Evolutionary conservation across 495 filamentous ascomycete genomes (phyloP).

Genomic region (Durotheca rogersii): DNA sequence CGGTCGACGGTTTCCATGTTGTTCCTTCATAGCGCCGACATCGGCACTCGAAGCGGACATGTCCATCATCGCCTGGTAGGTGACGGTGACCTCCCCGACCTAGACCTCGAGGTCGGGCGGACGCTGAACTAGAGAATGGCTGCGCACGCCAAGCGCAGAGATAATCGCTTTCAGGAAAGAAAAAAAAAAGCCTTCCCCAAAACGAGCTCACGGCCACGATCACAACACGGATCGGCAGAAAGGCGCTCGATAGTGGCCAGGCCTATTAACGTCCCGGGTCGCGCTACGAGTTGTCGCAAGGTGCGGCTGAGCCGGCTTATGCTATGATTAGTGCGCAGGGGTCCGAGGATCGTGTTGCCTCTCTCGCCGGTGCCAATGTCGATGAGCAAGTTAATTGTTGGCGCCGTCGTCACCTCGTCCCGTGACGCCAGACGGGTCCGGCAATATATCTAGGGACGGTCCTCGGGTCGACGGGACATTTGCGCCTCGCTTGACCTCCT

Average conservation of each 20-base stretch:
- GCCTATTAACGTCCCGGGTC: no score
- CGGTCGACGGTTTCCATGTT: no score
- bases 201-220: conserved; percentile 3
- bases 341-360: not conserved
- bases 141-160: no score
- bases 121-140: no score
- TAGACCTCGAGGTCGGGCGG: conserved; percentile 6
- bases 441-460: conserved; percentile 30
- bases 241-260: conserved; percentile 17
- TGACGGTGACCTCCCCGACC: not conserved
- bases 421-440: conserved; percentile 13
- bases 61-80: conserved; percentile 2
- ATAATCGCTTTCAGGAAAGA: conserved; percentile 4
- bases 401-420: conserved; percentile 3
- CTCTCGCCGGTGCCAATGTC: not conserved
- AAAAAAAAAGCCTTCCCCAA: conserved; percentile 6
- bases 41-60: conserved; percentile 3
- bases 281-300: conserved; percentile 19
- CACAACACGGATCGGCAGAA: conserved; percentile 3
- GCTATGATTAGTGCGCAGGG: conserved; percentile 10
- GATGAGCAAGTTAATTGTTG: conserved; percentile 16
- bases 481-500: conserved; percentile 8
- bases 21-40: conserved; percentile 13
- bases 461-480: conserved; percentile 25
- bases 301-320: conserved; percentile 31